A percentile compares a stretch with the other conserved stretches of the same genome.
These are phyloP conservation scores for Amylostereum chailletii DNA, from an alignment of 1,284 basidiomycete species.

Conservation along the genomic window DNA sequence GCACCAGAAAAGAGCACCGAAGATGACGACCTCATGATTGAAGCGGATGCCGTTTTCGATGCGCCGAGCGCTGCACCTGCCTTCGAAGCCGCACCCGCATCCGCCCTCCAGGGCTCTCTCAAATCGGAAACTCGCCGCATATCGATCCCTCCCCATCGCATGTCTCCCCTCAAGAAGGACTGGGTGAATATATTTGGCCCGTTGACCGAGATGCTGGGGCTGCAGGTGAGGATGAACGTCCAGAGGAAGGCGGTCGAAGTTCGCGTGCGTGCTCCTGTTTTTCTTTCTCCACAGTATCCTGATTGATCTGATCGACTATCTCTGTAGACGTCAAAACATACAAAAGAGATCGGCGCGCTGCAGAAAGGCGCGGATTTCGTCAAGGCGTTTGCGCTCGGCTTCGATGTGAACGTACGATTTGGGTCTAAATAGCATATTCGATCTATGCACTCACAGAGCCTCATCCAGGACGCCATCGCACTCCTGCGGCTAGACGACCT, in stretches of 20 bases:
- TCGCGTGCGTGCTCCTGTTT: slow-evolving; percentile 49
- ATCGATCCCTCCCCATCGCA: slow-evolving; percentile 91
- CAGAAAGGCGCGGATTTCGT: slow-evolving; percentile 99
- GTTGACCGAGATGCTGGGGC: slow-evolving; percentile 85
- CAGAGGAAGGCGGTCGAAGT: slow-evolving; percentile 85
- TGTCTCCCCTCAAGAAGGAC: slow-evolving; percentile 95
- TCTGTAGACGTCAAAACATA: slow-evolving; percentile 85
- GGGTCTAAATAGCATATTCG: neutral
- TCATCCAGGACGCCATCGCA: slow-evolving; percentile 82
- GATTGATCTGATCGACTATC: slow-evolving; percentile 1
- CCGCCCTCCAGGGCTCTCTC: slow-evolving; percentile 42
- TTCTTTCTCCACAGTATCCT: slow-evolving; percentile 3
- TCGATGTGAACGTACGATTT: slow-evolving; percentile 77
- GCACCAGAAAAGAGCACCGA: slow-evolving; percentile 12
- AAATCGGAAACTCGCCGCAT: slow-evolving; percentile 81
- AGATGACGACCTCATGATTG: slow-evolving; percentile 55
- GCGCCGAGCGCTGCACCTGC: slow-evolving; percentile 40
- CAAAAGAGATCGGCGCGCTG: slow-evolving; percentile 83
- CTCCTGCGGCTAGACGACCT: slow-evolving; percentile 92
- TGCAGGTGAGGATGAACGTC: slow-evolving; percentile 97
- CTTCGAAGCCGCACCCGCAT: slow-evolving; percentile 57
- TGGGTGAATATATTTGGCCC: slow-evolving; percentile 98
- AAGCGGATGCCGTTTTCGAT: slow-evolving; percentile 34
- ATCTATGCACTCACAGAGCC: slow-evolving; percentile 7
- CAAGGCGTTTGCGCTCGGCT: slow-evolving; percentile 91